Evolutionary conservation across 192 early-diverging fungal genomes (phyloP), one percentile per base, ranked within the genome.

Genomic region (Kickxella alabastrina): DNA sequence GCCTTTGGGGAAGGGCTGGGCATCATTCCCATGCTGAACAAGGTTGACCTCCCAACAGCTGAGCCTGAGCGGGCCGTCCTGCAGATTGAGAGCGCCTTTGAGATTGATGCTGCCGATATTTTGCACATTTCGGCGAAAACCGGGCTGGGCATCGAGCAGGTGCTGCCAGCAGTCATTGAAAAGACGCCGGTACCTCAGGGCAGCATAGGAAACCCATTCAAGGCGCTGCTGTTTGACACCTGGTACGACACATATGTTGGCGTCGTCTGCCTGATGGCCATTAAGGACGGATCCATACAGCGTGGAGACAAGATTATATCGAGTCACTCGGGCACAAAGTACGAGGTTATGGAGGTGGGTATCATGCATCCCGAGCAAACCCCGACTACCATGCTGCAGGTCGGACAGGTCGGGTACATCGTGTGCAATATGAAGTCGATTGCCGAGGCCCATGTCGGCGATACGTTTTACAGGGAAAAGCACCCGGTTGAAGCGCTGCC

Each of bases 211-310:
- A 80, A 69, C 46, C 86, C 91, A 13, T 85, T 98, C 57, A 85
- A 86, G 52, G 86, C 86, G 2, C 79, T 98, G n/a, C 65, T 98
- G 26, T 98, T 98, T 59, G 95, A 98, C 62, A 90, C 88, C 21
- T 98, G 93, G 93, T 93, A 95, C 66, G 93, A 98, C 65, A 83
- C 83, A n/a, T 98, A 95, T 68, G 85, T 93, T 0, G 95, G 95
- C 25, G 95, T 97, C n/a, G 84, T 98, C 19, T 95, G 92, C 63
- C 72, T 98, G 61, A 69, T 98, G 65, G 90, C 91, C 4, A 80
- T 98, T 4, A 79, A 85, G 21, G 91, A 95, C 73, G 95, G 95
- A 10, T 74, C 58, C 1, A 60, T 98, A 6, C 68, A 78, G 42
- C 51, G 44, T 67, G 91, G 95, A 14, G 88, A 93, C 64, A 84